Base-by-base conservation (phyloP, 2,329 filamentous ascomycete species). In the Fusarium longipes region DNA sequence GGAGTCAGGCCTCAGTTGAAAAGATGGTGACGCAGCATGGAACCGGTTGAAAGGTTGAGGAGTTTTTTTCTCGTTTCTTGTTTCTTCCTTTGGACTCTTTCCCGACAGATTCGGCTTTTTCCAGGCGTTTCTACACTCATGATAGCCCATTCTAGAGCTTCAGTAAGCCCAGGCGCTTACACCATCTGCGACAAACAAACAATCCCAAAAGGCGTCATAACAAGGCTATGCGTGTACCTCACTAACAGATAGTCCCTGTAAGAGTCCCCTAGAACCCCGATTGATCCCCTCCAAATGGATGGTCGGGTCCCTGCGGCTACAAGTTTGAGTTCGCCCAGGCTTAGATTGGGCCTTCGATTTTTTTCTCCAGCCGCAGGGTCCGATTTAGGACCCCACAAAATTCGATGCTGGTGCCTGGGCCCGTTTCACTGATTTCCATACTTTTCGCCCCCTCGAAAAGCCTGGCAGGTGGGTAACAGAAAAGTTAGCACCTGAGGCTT, bases 361-460 rank as follows among this genome's bases (percentile, higher is more conserved):
- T 70, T 72, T 68, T 59, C 57, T 68, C 66, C 59, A 67, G 60
- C 69, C 70, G 69, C 65, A 73, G 70, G 70, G 70, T 73, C 69
- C 70, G 64, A 69, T 70, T 60, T 65, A 56, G 62, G 60, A 59
- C 54, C 44, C 65, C 50, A 66, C 49, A 61, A 29, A 43, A 42
- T 22, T 25, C 40, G 48, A 45, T 58, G 36, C 25, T 56, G 24
- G 48, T 62, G 24, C 45, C 29, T 22, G 43, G 47, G 47, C 42
- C 40, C 59, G 33, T 65, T 54, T 59, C 44, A 45, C 38, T 67
- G 64, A 65, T 65, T 67, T 65, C 6, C 9, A 27, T 54, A 65
- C 27, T 51, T 57, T 68, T 67, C 27, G 48, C 60, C 54, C 49
- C 61, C 44, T 50, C 40, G 10, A 39, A 40, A 57, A 38, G 40